These are phyloP conservation scores for Myxozyma mucilagina DNA, from an alignment of 805 yeast genomes.

Conservation along the genomic window DNA sequence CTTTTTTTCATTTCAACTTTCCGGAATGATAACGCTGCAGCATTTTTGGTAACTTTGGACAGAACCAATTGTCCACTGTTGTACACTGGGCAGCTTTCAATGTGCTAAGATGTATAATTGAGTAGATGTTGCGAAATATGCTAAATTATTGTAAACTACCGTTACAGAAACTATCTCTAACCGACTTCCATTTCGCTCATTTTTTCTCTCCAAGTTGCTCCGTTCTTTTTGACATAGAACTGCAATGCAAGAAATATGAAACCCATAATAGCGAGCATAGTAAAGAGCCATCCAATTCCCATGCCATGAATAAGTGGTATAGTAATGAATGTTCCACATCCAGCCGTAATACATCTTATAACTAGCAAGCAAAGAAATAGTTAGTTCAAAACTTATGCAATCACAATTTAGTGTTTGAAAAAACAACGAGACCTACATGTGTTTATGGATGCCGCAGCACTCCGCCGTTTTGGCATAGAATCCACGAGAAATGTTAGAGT, in stretches of 20 bases:
- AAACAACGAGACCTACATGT: slow-evolving; percentile 43
- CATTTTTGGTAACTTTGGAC: no score
- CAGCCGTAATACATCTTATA: slow-evolving; percentile 70
- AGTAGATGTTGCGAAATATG: no score
- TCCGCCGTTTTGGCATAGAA: slow-evolving; percentile 82
- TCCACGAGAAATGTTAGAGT: slow-evolving; percentile 81
- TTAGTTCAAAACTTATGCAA: not conserved
- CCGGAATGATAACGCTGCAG: no score
- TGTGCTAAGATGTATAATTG: no score
- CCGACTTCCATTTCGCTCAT: slow-evolving; percentile 16
- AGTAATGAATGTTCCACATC: slow-evolving; percentile 70
- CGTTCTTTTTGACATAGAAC: slow-evolving; percentile 25
- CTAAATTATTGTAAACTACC: no score
- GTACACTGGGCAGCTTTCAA: no score
- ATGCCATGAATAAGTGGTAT: slow-evolving; percentile 69
- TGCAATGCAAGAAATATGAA: slow-evolving; percentile 20
- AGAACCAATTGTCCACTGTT: no score
- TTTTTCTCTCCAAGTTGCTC: slow-evolving; percentile 21
- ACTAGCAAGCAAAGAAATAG: slow-evolving; percentile 35
- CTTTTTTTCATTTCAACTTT: no score
- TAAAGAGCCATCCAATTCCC: slow-evolving; percentile 68
- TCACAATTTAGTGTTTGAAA: not conserved
- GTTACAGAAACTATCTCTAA: not conserved
- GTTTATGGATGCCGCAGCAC: slow-evolving; percentile 83
- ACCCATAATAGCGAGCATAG: slow-evolving; percentile 58